Evolutionary conservation across 768 basidiomycete species (phyloP).

Genomic region (Xerocomellus dryophilus): DNA sequence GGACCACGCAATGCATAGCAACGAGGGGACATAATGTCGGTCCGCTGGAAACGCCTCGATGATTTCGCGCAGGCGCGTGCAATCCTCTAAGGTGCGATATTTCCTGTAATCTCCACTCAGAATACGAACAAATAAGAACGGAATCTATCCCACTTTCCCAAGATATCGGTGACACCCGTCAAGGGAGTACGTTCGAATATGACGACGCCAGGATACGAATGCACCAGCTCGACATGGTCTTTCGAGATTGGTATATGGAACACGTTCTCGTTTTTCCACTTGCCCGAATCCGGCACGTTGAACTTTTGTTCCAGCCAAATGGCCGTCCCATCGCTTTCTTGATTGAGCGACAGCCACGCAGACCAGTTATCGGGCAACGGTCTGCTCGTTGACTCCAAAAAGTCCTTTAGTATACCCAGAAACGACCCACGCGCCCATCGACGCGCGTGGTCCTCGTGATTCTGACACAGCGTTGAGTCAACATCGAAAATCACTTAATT

Average conservation of each 20-base stretch:
- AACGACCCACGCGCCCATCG: conserved; percentile 78
- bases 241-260: conserved; percentile 53
- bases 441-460: conserved; percentile 64
- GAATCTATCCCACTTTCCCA: conserved; percentile 53
- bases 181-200: conserved; percentile 75
- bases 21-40: conserved; percentile 59
- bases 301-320: conserved; percentile 82
- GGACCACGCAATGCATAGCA: conserved; percentile 62
- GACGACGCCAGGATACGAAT: conserved; percentile 57
- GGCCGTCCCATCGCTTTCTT: conserved; percentile 69
- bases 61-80: conserved; percentile 64
- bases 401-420: conserved; percentile 36
- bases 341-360: conserved; percentile 73
- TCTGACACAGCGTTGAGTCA: conserved; percentile 41
- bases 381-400: conserved; percentile 36
- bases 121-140: not conserved
- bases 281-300: conserved; percentile 59
- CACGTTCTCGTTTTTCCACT: conserved; percentile 56
- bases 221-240: conserved; percentile 15
- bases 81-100: conserved; percentile 71
- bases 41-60: conserved; percentile 50
- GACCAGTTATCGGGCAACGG: conserved; percentile 47
- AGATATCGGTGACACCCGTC: conserved; percentile 56
- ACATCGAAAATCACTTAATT: not conserved
- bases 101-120: conserved; percentile 42